phyloP scores from a whole-genome alignment of 805 yeast species.

The Candida maris region DNA sequence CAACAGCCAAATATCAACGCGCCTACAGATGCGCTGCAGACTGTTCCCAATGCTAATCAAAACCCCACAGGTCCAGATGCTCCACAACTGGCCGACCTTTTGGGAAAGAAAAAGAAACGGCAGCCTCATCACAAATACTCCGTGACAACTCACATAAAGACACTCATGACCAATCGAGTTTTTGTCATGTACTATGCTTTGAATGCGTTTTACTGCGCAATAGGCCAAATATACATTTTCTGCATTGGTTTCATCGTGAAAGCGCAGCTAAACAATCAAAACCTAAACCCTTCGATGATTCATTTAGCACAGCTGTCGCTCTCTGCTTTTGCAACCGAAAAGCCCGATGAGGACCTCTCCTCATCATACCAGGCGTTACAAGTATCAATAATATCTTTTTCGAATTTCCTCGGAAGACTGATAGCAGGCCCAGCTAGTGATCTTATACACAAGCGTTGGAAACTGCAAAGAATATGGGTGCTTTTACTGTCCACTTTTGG shows the following conservation, averaged over 20 bases:
- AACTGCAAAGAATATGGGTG: conserved; percentile 66
- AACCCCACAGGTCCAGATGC: background rate
- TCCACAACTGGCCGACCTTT: conserved; percentile 3
- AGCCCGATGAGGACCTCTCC: conserved; percentile 32
- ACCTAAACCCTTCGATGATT: conserved; percentile 11
- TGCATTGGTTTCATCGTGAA: conserved; percentile 71
- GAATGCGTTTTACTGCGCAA: conserved; percentile 55
- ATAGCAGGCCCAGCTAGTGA: conserved; percentile 67
- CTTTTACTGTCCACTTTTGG: conserved; percentile 40
- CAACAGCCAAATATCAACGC: background rate
- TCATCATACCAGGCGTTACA: conserved; percentile 63
- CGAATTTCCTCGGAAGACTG: conserved; percentile 64
- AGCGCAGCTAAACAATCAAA: conserved; percentile 35
- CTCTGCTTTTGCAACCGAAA: conserved; percentile 1
- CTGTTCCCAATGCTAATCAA: background rate
- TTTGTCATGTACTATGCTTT: conserved; percentile 53
- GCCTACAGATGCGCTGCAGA: conserved; percentile 1
- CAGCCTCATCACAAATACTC: conserved; percentile 11
- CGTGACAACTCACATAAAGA: conserved; percentile 22
- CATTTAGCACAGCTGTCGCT: conserved; percentile 4
- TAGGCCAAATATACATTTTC: conserved; percentile 70
- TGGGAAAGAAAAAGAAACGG: conserved; percentile 10
- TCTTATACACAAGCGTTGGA: conserved; percentile 44
- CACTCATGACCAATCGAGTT: conserved; percentile 27
- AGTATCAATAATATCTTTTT: conserved; percentile 61